Evolutionary conservation across 768 basidiomycete genomes (phyloP), one percentile per base, ranked within the genome.

Genomic region (Panaeolus cyanescens): DNA sequence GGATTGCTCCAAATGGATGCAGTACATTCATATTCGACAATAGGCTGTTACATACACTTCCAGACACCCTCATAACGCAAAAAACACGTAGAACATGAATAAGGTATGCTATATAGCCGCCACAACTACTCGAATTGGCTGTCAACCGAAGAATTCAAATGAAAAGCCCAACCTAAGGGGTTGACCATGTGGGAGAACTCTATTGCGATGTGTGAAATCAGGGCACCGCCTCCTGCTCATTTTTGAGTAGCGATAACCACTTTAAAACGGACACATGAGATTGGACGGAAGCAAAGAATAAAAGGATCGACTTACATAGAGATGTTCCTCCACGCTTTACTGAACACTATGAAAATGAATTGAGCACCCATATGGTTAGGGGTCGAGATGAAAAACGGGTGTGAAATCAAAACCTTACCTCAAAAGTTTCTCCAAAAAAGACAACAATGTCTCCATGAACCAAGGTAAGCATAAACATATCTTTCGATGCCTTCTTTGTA

Each of bases 401-500:
- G 17, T 30, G 37, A 13, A 55, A 33, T 31, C 30, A 63, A 28
- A 53, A 54, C 65, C 75, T n/a, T 61, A 79, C 81, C 72, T 79
- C 72, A 58, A 79, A 81, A 28, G 75, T 71, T 59, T 77, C 77
- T 2, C 80, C 80, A 55, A 70, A 73, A 60, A 82, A 66, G 22
- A 80, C 68, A 17, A 80, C 54, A 19, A 77, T 66, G 59, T 82
- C 80, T 0, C 82, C 81, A 63, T 83, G 82, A 33, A 83, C 73
- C 45, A 83, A 69, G 10, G 74, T 76, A 15, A 80, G 61, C 19
- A 68, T 45, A 32, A 80, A 67, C 10, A 12, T 55, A 0, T 58
- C 61, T 20, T 28, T 64, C 33, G 45, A 28, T 50, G 30, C n/a
- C 45, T 50, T 50, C 45, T 50, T 50, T 50, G 22, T 28, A 28